Evolutionary conservation across 2,329 filamentous ascomycete species (phyloP), one percentile per base, ranked within the genome.

Genomic region (Fusarium beomiforme): DNA sequence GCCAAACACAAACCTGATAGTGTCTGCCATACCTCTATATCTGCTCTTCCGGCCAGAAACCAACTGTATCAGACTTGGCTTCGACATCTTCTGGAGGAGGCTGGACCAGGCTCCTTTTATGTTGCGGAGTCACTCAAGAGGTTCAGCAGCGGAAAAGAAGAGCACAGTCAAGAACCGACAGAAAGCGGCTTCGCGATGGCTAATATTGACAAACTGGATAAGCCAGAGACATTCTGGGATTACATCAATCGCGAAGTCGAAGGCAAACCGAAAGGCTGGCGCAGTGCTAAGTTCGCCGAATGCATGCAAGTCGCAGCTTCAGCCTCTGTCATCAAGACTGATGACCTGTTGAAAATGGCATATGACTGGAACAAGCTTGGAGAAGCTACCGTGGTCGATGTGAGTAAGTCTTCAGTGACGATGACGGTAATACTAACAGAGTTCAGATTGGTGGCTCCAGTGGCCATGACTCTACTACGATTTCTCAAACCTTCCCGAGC

Each of bases 11-110:
- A 13, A 5, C 19, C 66, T 2, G 65, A 57, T 11, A 62, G 55
- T 7, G 68, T 83, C n/a, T 64, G 73, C 5, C 81, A 83, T 62
- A 81, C 78, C 1, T 78, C 81, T 16, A 72, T 78, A 5, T 82
- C 81, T 5, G 79, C 81, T 8, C 76, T 76, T 6, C 62, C 81
- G 19, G 78, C 76, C 4, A 76, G 74, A 26, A 70, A 77, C 9
- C 54, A 68, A 1, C 72, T 76, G 4, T 66, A 81, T 17, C 69
- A 70, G 12, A 41, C 44, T 21, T 72, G 58, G 41, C 71, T 83
- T 8, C 74, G 75, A 8, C 78, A 80, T 21, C 72, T 78, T n/a
- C 59, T 82, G 6, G 79, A 82, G 51, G 78, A 81, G 34, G 75
- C 76, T 1, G 76, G 80, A 13, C 76, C 80, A 5, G 78, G 76